Evolutionary conservation across 805 yeast genomes (phyloP), one percentile per base, ranked within the genome.

Genomic region (Cyberlindnera bimundalis): DNA sequence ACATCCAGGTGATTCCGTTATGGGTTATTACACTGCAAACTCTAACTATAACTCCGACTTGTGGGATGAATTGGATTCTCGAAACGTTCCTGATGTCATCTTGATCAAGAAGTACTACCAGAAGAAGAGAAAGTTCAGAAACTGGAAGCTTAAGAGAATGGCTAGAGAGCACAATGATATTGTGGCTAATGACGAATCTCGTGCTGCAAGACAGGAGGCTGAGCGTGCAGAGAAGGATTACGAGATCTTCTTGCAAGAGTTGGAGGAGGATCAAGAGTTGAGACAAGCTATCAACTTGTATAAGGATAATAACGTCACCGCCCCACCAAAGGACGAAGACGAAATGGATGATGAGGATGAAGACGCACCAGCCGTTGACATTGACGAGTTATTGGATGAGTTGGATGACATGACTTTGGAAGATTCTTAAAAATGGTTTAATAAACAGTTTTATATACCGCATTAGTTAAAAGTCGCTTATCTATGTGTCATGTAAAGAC

Each of bases 61-160:
- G 43, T 90, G 86, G 79, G 97, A 90, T 54, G 78, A 73, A 39
- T 51, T 66, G 43, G 78, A 80, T 48, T 64, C 73, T 8, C 74
- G 73, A 44, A 80, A 81, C 49, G 65, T 81, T 17, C 93, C 96
- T 15, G 97, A 90, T 55, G 96, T 90, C 36, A 74, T 88, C 2
- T 64, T 90, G 47, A 95, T 91, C 42, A 88, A 89, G 87, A 90
- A 89, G 61, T 77, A 77, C 65, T 91, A 89, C 70, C 74, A 81
- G 33, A 82, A 96, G 72, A 84, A 82, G 69, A 78, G 76, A 68
- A 83, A 79, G 70, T 77, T 81, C 73, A 81, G 91, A 74, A 72
- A 73, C 64, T 87, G 96, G 95, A 87, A 84, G 67, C 79, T 91
- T 66, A 85, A 86, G 81, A 84, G 98, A 74, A 90, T 91, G 96